Base-by-base conservation (phyloP, 805 yeast species). In the Cyberlindnera nakhonratchasimensis region DNA sequence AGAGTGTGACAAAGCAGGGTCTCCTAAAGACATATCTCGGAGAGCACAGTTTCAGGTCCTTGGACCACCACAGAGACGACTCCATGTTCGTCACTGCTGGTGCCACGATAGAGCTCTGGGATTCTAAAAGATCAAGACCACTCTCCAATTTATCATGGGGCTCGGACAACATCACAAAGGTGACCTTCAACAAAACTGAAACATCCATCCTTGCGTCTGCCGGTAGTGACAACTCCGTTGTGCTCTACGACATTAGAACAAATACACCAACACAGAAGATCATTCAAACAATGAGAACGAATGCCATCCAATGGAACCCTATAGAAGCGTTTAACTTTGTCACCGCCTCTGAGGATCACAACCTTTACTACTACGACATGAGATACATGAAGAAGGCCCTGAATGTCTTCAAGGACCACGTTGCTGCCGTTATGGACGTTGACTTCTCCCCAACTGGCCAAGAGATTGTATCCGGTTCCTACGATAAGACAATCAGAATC, bases 391-490 rank as follows among this genome's bases (percentile, higher is more conserved):
- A 73, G 34, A 74, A 86, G 42, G 82, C 97, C 1, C 63, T 83
- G 38, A 90, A 89, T 52, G 88, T 95, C 11, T 87, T 75, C 66
- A 89, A 91, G 66, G 98, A 89, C 64, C 99, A 93, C 64, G 96
- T 91, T 29, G 83, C 95, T 36, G 96, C 97, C 0, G 95, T 93
- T 10, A 76, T 91, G 80, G 96, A 86, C 62, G 80, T 93, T 30
- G 99, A 93, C 66, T 93, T 86, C 59, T 79, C 96, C 10, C 99
- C 99, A 30, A 90, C 98, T 1, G 99, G 99, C 54, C 89, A 89
- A 61, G 98, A 91, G 65, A 69, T 93, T 25, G 97, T 89, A 5
- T 84, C 96, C 1, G 97, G 96, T 14, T 86, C 96, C 0, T 93
- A 91, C 62, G 99, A 93, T 65, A 86, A 88, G 58, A 88, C 98